phyloP scores from a whole-genome alignment of 2,329 filamentous ascomycete genomes.

The Arthrinium puccinioides region DNA sequence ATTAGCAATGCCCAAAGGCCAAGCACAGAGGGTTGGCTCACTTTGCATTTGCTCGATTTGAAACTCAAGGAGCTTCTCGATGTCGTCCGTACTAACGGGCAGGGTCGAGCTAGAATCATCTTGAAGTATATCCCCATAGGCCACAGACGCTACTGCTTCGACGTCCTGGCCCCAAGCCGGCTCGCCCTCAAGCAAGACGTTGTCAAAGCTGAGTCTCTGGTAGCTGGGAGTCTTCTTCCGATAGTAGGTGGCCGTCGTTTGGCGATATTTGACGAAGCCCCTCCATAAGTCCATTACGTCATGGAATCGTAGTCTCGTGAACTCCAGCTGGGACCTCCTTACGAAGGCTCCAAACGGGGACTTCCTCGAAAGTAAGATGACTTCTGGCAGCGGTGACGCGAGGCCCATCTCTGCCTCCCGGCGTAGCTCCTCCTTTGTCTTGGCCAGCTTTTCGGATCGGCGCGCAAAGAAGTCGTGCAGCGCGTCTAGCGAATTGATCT shows the following conservation, averaged over 20 bases:
- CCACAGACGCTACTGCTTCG: slow-evolving; percentile 36
- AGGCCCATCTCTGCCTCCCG: slow-evolving; percentile 46
- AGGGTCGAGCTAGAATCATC: slow-evolving; percentile 31
- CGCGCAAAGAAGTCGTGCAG: slow-evolving; percentile 69
- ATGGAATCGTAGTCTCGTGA: slow-evolving; percentile 70
- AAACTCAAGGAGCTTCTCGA: slow-evolving; percentile 76
- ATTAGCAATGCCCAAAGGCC: background rate
- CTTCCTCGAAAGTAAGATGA: slow-evolving; percentile 59
- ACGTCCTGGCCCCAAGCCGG: slow-evolving; percentile 43
- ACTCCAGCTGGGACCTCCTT: slow-evolving; percentile 70
- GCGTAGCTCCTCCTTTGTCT: slow-evolving; percentile 53
- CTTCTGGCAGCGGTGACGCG: slow-evolving; percentile 36
- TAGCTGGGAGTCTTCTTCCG: slow-evolving; percentile 56
- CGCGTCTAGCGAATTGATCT: slow-evolving; percentile 71
- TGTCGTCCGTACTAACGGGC: slow-evolving; percentile 66
- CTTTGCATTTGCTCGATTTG: slow-evolving; percentile 85
- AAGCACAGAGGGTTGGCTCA: slow-evolving; percentile 25
- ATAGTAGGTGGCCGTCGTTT: slow-evolving; percentile 62
- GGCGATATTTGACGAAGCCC: slow-evolving; percentile 71
- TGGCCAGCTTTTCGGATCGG: slow-evolving; percentile 50
- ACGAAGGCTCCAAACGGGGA: slow-evolving; percentile 81
- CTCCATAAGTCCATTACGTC: slow-evolving; percentile 76
- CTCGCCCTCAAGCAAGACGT: slow-evolving; percentile 42
- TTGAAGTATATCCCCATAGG: slow-evolving; percentile 46
- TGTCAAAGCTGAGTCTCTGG: slow-evolving; percentile 49